Percentiles rank a stretch among this genome's conserved stretches.
Evolutionary conservation across 2,329 filamentous ascomycete species (phyloP).

Genomic region (Xylariaceae sp.): DNA sequence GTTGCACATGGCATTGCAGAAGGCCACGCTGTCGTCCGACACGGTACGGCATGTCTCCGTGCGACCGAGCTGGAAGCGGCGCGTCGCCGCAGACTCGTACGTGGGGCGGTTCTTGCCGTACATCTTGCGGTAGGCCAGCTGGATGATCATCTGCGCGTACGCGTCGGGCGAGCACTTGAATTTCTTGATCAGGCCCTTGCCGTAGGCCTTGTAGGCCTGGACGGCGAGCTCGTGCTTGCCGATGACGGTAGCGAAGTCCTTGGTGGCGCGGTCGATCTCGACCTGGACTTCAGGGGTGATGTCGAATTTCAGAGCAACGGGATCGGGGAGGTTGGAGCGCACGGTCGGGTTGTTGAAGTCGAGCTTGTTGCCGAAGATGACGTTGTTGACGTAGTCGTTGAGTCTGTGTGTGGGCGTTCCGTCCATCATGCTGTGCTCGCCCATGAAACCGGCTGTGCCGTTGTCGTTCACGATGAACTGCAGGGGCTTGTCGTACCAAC

Average conservation of each 20-base stretch:
- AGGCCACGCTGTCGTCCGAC: slow-evolving; percentile 84
- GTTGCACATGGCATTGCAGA: slow-evolving; percentile 83
- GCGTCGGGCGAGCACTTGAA: slow-evolving; percentile 98
- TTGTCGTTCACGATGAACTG: slow-evolving; percentile 99
- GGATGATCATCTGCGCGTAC: slow-evolving; percentile 97
- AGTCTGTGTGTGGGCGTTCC: slow-evolving; percentile 95
- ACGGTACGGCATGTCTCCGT: slow-evolving; percentile 94
- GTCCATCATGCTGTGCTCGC: slow-evolving; percentile 99
- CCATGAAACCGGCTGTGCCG: slow-evolving; percentile 93
- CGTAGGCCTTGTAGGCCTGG: slow-evolving; percentile 94
- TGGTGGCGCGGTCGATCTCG: slow-evolving; percentile 72
- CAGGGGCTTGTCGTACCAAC: slow-evolving; percentile 96
- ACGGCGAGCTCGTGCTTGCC: slow-evolving; percentile 84
- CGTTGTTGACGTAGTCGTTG: slow-evolving; percentile 88
- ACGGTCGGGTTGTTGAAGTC: slow-evolving; percentile 75
- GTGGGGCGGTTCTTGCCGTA: slow-evolving; percentile 96
- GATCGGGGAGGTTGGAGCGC: slow-evolving; percentile 80
- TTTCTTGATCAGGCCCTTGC: slow-evolving; percentile 98
- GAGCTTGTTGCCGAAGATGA: slow-evolving; percentile 91
- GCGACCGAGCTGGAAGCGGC: slow-evolving; percentile 91
- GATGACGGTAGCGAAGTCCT: slow-evolving; percentile 78
- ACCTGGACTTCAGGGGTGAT: slow-evolving; percentile 66
- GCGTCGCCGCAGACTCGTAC: slow-evolving; percentile 92
- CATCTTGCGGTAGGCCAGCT: slow-evolving; percentile 98
- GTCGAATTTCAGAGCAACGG: slow-evolving; percentile 70